A percentile compares a stretch with the other conserved stretches of the same genome.
These are phyloP conservation scores for Suhomyces sp. DNA, from an alignment of 805 yeast species.

Conservation along the genomic window DNA sequence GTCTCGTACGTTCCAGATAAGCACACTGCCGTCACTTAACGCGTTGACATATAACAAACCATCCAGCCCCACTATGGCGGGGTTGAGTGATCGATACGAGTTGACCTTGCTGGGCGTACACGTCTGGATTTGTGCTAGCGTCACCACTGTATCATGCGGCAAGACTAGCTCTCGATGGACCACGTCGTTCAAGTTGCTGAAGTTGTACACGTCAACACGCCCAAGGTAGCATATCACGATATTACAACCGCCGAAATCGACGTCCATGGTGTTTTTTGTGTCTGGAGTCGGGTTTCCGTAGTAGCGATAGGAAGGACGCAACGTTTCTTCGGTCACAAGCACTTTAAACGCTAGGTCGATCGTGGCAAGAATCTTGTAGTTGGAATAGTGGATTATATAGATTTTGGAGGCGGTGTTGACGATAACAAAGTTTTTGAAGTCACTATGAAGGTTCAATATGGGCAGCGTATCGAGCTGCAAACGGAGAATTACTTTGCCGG, in stretches of 20 bases:
- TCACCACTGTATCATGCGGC: slow-evolving; percentile 14
- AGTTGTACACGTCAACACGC: slow-evolving; percentile 24
- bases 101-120: slow-evolving; percentile 2
- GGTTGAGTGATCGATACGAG: slow-evolving; percentile 14
- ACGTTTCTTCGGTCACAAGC: slow-evolving; percentile 6
- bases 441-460: slow-evolving; percentile 21
- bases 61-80: slow-evolving; percentile 36
- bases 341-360: slow-evolving; percentile 16
- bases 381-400: slow-evolving; percentile 18
- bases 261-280: slow-evolving; percentile 19
- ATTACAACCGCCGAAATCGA: slow-evolving; percentile 32
- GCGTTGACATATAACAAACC: slow-evolving; percentile 39
- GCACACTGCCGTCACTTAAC: slow-evolving; percentile 38
- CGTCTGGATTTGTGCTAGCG: slow-evolving; percentile 19
- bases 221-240: slow-evolving; percentile 21
- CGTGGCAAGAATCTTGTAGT: slow-evolving; percentile 6
- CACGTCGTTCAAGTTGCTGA: slow-evolving; percentile 6
- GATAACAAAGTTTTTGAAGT: slow-evolving; percentile 25
- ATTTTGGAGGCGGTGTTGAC: slow-evolving; percentile 16
- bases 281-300: slow-evolving; percentile 7
- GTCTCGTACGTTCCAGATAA: slow-evolving; percentile 43
- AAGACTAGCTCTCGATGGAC: slow-evolving; percentile 7
- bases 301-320: slow-evolving; percentile 4
- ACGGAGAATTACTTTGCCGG: slow-evolving; percentile 15
- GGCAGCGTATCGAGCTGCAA: slow-evolving; percentile 11